These are phyloP conservation scores for Cutaneotrichosporon daszewskae DNA, from an alignment of 1,284 basidiomycete genomes.

Conservation along the genomic window DNA sequence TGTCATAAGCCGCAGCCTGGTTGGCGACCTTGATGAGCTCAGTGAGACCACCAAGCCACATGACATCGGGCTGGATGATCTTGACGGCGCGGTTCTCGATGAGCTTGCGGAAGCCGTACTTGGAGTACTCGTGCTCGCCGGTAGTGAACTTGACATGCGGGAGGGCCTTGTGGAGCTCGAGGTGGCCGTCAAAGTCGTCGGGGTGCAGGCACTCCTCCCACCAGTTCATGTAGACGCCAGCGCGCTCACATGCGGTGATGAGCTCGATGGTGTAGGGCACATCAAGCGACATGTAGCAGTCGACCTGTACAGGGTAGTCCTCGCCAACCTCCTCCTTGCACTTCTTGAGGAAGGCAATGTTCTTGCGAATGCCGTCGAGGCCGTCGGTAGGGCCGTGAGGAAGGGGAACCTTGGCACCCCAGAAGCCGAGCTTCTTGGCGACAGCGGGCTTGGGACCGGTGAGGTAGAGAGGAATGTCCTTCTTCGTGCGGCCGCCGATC, in stretches of 20 bases:
- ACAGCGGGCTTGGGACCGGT: constrained; percentile 51
- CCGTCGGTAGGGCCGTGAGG: constrained; percentile 53
- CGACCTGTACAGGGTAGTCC: constrained; percentile 54
- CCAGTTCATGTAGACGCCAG: constrained; percentile 53
- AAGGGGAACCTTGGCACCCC: constrained; percentile 52
- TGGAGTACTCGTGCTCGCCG: constrained; percentile 55
- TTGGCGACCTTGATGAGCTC: constrained; percentile 53
- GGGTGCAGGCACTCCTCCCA: constrained; percentile 55
- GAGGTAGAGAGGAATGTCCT: constrained; percentile 53
- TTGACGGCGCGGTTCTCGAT: constrained; percentile 53
- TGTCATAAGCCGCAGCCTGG: constrained; percentile 48
- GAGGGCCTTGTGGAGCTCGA: constrained; percentile 49
- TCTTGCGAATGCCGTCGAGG: constrained; percentile 50
- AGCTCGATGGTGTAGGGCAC: constrained; percentile 52
- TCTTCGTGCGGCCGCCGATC: constrained; percentile 54
- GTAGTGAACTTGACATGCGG: constrained; percentile 55
- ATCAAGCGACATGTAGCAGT: constrained; percentile 53
- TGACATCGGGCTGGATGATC: constrained; percentile 55
- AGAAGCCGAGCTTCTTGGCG: constrained; percentile 53
- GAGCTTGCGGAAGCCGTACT: constrained; percentile 55
- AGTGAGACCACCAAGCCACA: constrained; percentile 53
- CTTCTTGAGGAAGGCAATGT: constrained; percentile 51
- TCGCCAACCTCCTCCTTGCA: constrained; percentile 49
- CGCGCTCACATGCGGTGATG: constrained; percentile 48
- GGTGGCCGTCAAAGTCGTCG: constrained; percentile 52